Percentiles rank a stretch among this genome's conserved stretches.
Conservation (phyloP, 306 rosid species). For the Sphenostylis stenocarpa region DNA sequence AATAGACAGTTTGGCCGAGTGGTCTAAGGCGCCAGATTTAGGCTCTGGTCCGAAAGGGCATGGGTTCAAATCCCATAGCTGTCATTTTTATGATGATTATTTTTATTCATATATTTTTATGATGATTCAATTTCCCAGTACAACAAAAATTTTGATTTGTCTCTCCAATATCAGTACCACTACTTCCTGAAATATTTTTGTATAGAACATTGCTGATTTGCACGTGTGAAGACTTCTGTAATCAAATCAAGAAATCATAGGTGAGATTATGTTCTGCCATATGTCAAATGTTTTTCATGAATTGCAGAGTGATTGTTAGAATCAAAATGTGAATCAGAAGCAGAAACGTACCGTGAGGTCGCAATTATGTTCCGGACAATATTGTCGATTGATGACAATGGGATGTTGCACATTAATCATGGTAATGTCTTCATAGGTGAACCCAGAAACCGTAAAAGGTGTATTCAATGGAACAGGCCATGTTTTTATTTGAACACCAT, state of each 20-base stretch:
- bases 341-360: slow-evolving; percentile 26
- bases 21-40: too few relatives aligned
- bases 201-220: slow-evolving; percentile 55
- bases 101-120: too few relatives aligned
- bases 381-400: slow-evolving; percentile 56
- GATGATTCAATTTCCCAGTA: too few relatives aligned
- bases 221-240: slow-evolving; percentile 46
- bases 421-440: slow-evolving; percentile 51
- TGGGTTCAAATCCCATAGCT: too few relatives aligned
- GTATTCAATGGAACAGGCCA: slow-evolving; percentile 42
- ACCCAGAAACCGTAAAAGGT: slow-evolving; percentile 29
- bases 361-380: slow-evolving; percentile 49
- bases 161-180: slow-evolving; percentile 33
- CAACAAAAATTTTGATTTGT: too few relatives aligned
- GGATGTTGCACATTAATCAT: slow-evolving; percentile 51
- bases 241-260: neutral
- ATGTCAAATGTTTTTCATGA: too few relatives aligned
- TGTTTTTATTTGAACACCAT: slow-evolving; percentile 70
- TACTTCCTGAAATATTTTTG: slow-evolving; percentile 56
- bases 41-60: too few relatives aligned
- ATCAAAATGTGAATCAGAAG: neutral
- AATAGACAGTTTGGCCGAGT: too few relatives aligned
- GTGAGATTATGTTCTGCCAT: neutral
- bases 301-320: neutral
- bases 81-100: too few relatives aligned